Base-by-base conservation (phyloP, 2,329 filamentous ascomycete species). In the Cladosporium sp. region DNA sequence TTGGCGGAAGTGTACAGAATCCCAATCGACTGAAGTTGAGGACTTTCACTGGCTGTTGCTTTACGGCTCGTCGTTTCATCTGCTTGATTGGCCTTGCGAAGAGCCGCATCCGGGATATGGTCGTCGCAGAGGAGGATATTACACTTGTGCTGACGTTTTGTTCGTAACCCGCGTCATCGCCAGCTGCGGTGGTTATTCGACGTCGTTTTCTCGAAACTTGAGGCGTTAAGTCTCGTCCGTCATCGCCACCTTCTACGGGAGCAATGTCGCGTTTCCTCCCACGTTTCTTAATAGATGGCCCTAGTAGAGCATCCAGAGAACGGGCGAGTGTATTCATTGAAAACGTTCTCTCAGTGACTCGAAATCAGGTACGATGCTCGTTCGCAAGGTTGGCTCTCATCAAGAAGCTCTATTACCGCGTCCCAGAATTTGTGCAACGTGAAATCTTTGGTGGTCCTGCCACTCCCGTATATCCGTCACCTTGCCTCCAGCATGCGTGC, bases 11-110 rank as follows among this genome's bases (percentile, higher is more conserved):
- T 10, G 21, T 15, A 26, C 55, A 58, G n/a, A 24, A 41, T 5
- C 34, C 55, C 55, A 58, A 18, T 58, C 34, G 55, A 18, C 55
- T 58, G 34, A 58, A 58, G 24, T 58, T 58, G 55, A 58, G 32
- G n/a, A 26, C 34, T 26, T 58, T 34, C 14, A 58, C 21, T n/a
- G 55, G 32, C 32, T 41, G 32, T 41, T 36, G 34, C 21, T 58
- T 34, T 26, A 34, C 55, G 18, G 55, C 55, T 4, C 34, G 30
- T n/a, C 32, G 32, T 11, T 38, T 58, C n/a, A 58, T 34, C n/a
- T 58, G 55, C 32, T 58, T 58, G 11, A 34, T 26, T 2, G 55
- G 32, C 5, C 32, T 58, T 21, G 54, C 54, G 14, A n/a, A 30
- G 5, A n/a, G 28, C 26, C 26, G 52, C 52, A 55, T 55, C 1